Percentiles rank a stretch among this genome's conserved stretches.
These are phyloP conservation scores for Komagataella ulmi DNA, from an alignment of 805 yeast species.

Conservation along the genomic window DNA sequence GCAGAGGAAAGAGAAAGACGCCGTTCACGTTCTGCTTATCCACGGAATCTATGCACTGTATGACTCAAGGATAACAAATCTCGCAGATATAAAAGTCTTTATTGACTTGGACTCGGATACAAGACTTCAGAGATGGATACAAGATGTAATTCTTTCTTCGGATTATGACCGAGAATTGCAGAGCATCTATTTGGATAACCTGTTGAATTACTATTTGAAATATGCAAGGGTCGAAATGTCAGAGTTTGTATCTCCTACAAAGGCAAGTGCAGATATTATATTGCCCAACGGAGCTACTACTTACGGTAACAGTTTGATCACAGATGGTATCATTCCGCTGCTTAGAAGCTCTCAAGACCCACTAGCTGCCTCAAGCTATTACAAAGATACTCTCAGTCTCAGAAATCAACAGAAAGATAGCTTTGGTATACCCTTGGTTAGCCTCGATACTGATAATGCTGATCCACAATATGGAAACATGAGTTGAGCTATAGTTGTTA, in stretches of 20 bases:
- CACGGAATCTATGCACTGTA: slow-evolving; percentile 76
- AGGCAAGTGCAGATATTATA: slow-evolving; percentile 60
- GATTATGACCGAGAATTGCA: slow-evolving; percentile 2
- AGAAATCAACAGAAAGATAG: not conserved
- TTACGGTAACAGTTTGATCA: slow-evolving; percentile 42
- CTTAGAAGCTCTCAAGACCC: not conserved
- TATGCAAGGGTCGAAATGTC: slow-evolving; percentile 54
- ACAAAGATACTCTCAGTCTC: not conserved
- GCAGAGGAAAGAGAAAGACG: slow-evolving; percentile 2
- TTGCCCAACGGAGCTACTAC: slow-evolving; percentile 58
- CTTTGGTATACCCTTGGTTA: not conserved
- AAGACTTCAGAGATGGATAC: slow-evolving; percentile 69
- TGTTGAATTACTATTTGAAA: slow-evolving; percentile 35
- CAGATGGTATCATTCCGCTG: slow-evolving; percentile 37
- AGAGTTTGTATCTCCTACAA: slow-evolving; percentile 53
- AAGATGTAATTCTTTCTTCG: slow-evolving; percentile 14
- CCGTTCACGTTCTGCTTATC: slow-evolving; percentile 29
- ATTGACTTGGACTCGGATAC: slow-evolving; percentile 80
- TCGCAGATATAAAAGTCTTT: slow-evolving; percentile 57
- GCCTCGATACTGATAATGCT: not conserved
- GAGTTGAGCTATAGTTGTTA: not conserved
- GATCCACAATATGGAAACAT: not conserved
- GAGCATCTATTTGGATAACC: slow-evolving; percentile 14
- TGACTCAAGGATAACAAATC: slow-evolving; percentile 37
- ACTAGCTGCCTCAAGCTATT: not conserved